Base-by-base conservation (phyloP, 495 filamentous ascomycete species). In the Lasiosphaeris hirsuta region DNA sequence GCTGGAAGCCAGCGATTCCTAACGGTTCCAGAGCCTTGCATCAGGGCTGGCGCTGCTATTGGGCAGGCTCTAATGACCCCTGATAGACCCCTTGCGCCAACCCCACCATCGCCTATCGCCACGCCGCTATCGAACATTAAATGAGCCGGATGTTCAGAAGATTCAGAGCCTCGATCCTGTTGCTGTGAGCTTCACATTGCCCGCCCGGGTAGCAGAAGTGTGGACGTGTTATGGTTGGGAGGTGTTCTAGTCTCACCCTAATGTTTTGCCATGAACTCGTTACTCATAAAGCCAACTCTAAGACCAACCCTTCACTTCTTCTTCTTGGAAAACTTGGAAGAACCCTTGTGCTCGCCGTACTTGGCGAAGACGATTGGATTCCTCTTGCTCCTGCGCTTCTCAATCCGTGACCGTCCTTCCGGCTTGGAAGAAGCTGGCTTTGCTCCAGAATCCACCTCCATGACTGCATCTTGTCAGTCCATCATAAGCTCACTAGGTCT, bases 341-440 rank as follows among this genome's bases (percentile, higher is more conserved):
- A 17, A n/a, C 67, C 75, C 50, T 66, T 63, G 60, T 67, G 76
- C 55, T 77, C 76, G 36, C 76, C 71, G 41, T 75, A 75, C 60
- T 74, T 81, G 59, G 71, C 75, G 56, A 82, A 82, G 23, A 81
- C 77, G 42, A 82, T 77, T 37, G 73, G 71, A 54, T 66, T 79
- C 68, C 73, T 79, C 69, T 78, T 78, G 40, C 69, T 62, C 51
- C 67, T 72, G 50, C 74, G 69, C 69, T 77, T 78, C 65, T 73
- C 67, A 45, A 72, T 66, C 49, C 67, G 68, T 64, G 63, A 69
- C 73, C 75, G 77, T 33, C 41, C 37, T 15, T 34, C 56, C 35
- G 67, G 60, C 57, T 72, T 72, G 54, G 63, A 64, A 43, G 61
- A 33, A 33, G 65, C 55, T 10, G 69, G 45, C 56, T 63, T 70